phyloP scores from a whole-genome alignment of 169 alveolate species.

The Eimeria praecox region DNA sequence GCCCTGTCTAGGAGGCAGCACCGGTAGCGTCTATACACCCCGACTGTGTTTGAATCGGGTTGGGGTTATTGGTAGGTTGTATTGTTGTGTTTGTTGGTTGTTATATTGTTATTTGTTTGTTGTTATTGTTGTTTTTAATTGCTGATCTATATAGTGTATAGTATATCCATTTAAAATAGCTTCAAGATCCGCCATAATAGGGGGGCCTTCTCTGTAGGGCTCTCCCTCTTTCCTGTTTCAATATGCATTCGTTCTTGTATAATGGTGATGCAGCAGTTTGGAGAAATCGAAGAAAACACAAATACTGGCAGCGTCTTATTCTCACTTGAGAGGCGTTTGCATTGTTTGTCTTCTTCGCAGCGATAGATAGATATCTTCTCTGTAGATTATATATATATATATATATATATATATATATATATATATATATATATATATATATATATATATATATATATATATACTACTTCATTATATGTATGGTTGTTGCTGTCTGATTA shows the following conservation, averaged over 20 bases:
- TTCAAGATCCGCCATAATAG: background rate
- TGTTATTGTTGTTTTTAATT: background rate
- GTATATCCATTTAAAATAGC: no score
- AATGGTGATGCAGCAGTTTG: conserved; percentile 44
- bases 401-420: no score
- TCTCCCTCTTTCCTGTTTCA: background rate
- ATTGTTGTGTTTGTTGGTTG: background rate
- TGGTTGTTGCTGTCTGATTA: no score
- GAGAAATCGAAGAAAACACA: conserved; percentile 17
- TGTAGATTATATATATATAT: no score
- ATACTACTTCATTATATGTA: no score
- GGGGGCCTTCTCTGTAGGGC: background rate
- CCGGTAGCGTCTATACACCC: background rate
- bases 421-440: no score
- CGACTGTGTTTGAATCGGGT: conserved; percentile 24
- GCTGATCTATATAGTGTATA: no score
- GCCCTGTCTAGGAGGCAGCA: conserved; percentile 44
- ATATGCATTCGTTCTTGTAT: background rate
- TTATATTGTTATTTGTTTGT: background rate
- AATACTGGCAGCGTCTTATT: background rate
- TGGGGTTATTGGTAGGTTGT: background rate
- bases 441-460: no score
- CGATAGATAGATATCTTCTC: no score
- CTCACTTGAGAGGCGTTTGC: conserved; percentile 4
- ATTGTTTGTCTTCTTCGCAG: background rate